Base-by-base conservation (phyloP, 1,139 yeast species). In the Entelexis sorbosivorans region DNA sequence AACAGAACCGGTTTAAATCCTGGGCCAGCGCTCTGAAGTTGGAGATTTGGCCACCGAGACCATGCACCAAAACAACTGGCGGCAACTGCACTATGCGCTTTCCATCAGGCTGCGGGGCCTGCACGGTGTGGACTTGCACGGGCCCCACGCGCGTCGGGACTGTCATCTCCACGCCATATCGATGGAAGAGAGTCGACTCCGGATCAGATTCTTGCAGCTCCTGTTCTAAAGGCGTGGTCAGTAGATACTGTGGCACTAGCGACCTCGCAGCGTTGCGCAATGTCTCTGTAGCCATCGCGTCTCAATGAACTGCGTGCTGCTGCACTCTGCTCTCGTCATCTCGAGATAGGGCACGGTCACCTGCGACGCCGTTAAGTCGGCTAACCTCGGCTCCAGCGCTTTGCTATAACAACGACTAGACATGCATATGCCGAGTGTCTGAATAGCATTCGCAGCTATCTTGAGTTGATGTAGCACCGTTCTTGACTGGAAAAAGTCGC, bases 1-100 rank as follows among this genome's bases (percentile, higher is more conserved):
- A 83, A 60, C 79, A 74, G 62, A 83, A 79, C 60, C 81, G 83
- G 29, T 85, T 72, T 53, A 83, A 73, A 52, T 79, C 72, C 39
- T 78, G 83, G 66, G 83, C 71, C 40, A 82, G 67, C 3, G 78
- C 76, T 59, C 81, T 86, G 62, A 84, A 82, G 62, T 82, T 89
- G 10, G 82, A 72, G 67, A 81, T 71, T 61, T 82, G 89, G 9
- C 93, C 93, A 1, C 93, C 93, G 43, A 83, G 66, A 0, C 93
- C 93, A 64, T 83, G 93, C 22, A 83, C 61, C 50, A 83, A 75
- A 14, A 83, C 69, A 14, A 81, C 64, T 5, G 78, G 69, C 0
- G 93, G 91, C 47, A 80, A 66, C 22, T 70, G 71, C 1, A 67
- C 69, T 46, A 66, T 56, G 49, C 62, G 62, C 52, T 60, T 59